Conservation (phyloP, 139 green algal species). For the Chloropicon primus region DNA sequence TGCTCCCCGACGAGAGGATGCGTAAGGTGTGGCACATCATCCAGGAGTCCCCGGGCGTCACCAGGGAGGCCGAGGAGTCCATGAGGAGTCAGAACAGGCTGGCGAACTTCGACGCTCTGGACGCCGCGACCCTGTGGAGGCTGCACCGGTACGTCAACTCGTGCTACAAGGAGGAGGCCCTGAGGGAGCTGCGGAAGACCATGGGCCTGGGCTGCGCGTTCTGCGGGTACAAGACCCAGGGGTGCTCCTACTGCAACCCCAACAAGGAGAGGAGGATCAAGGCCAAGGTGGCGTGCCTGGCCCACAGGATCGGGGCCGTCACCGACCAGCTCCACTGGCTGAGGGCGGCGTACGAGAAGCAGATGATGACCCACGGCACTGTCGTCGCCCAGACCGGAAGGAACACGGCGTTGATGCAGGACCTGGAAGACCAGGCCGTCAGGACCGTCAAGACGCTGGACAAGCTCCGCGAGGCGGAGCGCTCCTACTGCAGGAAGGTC, state of each 20-base stretch:
- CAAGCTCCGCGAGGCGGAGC: not conserved
- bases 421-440: not conserved
- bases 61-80: not conserved
- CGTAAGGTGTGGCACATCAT: not conserved
- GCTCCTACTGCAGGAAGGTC: not conserved
- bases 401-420: not conserved
- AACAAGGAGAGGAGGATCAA: not conserved
- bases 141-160: not conserved
- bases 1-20: not conserved
- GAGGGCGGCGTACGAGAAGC: not conserved
- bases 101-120: not conserved
- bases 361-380: not conserved
- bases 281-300: not conserved
- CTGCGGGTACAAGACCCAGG: not conserved
- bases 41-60: not conserved
- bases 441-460: not conserved
- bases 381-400: not conserved
- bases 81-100: not conserved
- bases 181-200: not conserved
- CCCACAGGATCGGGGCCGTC: not conserved
- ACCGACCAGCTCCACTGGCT: not conserved
- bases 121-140: not conserved
- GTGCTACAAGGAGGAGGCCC: not conserved
- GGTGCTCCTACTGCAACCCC: not conserved
- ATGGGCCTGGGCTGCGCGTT: not conserved